phyloP scores from a whole-genome alignment of 805 yeast species.

The Sungouiella blattae region DNA sequence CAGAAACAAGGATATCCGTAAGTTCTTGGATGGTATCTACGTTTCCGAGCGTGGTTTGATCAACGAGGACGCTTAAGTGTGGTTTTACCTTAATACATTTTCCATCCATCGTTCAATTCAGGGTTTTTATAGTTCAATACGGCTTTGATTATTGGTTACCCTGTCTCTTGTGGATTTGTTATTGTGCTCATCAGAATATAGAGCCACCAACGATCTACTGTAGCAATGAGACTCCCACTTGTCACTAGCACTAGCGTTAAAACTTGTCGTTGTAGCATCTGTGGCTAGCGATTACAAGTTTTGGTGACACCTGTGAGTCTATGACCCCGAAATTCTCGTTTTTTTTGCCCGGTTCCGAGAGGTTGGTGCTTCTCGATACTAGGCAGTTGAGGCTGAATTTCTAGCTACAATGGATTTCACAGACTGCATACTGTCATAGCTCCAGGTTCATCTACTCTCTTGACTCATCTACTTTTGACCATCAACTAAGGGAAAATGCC shows the following conservation, averaged over 20 bases:
- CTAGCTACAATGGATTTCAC: no score
- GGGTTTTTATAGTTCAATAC: constrained; percentile 30
- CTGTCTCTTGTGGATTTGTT: constrained; percentile 31
- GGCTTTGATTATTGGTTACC: constrained; percentile 20
- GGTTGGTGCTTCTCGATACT: constrained; percentile 2
- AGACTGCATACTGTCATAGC: no score
- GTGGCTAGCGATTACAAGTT: no score
- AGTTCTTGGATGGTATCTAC: constrained; percentile 99
- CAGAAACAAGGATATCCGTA: constrained; percentile 99
- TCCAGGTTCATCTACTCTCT: no score
- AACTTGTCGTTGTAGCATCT: no score
- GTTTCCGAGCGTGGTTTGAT: constrained; percentile 93
- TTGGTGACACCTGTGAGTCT: no score
- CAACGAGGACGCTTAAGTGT: constrained; percentile 52
- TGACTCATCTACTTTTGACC: no score
- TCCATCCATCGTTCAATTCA: constrained; percentile 14
- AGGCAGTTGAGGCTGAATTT: no score
- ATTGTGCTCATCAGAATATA: constrained; percentile 39
- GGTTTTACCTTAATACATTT: constrained; percentile 22
- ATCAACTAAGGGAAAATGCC: no score
- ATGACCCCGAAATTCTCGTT: no score
- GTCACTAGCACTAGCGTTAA: no score
- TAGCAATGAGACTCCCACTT: constrained; percentile 15
- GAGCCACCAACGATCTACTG: constrained; percentile 47
- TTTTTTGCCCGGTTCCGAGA: constrained; percentile 2